Conservation (phyloP, 2,329 filamentous ascomycete species). For the Microdochium bolleyi region DNA sequence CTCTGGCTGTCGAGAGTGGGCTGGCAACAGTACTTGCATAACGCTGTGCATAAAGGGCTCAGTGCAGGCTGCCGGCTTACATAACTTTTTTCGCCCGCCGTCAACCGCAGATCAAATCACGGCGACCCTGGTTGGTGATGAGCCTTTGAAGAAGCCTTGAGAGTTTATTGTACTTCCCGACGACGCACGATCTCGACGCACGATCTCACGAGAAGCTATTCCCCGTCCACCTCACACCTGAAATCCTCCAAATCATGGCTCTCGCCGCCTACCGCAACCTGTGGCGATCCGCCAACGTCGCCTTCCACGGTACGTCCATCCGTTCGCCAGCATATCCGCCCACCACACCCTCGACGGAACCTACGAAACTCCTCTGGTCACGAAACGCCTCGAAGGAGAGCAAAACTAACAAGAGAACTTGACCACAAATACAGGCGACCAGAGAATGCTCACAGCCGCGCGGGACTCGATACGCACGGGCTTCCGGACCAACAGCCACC, state of each 20-base stretch:
- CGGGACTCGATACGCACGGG: constrained; percentile 61
- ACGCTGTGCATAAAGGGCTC: not conserved
- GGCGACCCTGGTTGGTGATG: no score
- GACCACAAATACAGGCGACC: constrained; percentile 51
- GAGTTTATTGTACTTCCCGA: no score
- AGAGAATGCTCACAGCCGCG: constrained; percentile 60
- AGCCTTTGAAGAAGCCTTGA: no score
- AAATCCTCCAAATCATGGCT: constrained; percentile 44
- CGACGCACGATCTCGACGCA: not conserved
- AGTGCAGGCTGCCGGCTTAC: not conserved
- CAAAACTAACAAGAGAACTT: not conserved
- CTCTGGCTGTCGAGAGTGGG: not conserved
- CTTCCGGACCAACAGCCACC: constrained; percentile 61
- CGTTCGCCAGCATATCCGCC: not conserved
- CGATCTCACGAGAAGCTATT: not conserved
- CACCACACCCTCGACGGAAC: no score
- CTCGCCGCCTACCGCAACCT: constrained; percentile 73
- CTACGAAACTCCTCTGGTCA: no score
- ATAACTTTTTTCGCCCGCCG: not conserved
- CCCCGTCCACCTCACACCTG: not conserved
- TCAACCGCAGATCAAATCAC: no score
- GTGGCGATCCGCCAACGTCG: constrained; percentile 71
- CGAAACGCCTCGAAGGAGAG: no score
- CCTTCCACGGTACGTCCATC: constrained; percentile 65
- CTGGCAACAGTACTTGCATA: not conserved